Base-by-base conservation (phyloP, 148 eudicot species). In the Amaranthus cruentus region DNA sequence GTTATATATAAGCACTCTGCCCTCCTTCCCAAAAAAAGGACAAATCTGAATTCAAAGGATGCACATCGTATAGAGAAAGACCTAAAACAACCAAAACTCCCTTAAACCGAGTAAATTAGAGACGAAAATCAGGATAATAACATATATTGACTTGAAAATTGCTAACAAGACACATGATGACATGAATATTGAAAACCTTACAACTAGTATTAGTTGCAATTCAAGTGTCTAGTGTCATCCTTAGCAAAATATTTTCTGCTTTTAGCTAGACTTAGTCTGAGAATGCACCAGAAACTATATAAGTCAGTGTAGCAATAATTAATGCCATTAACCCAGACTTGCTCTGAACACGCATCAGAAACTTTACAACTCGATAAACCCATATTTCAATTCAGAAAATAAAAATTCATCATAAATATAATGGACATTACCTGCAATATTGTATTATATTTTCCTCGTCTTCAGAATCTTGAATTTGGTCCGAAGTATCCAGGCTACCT, bases 391-490 rank as follows among this genome's bases (percentile, higher is more conserved):
- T 43, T 73, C 48, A 38, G 58, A 15, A 14, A 8, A 48, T 6
- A 47, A 28, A 21, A 50, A 53, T 70, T 15, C 10, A 57, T 61
- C 55, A 68, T 46, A 28, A 2, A 63, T 10, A 38, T 62, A 3
- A 10, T 46, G 13, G 38, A 28, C 38, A 52, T 59, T 89, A 88
- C 99, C 99, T 80, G 72, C 89, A 88, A 79, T 88, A 92, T 69
- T 85, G 50, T 38, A 92, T 28, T 28, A 28, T 28, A 28, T 28
- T 83, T 73, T 88, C 88, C 9, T 77, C 65, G 28, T 78, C 81
- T 44, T 76, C 74, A 15, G 51, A 78, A 51, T 67, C 78, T 65
- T 59, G 58, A 72, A 50, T 73, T 61, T 77, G 63, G 70, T 65
- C 78, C 14, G 81, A 75, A 56, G 73, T 70, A 70, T 62, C 83